Evolutionary conservation across 768 basidiomycete genomes (phyloP), one percentile per base, ranked within the genome.

Genomic region (Guyanaporus albipodus): DNA sequence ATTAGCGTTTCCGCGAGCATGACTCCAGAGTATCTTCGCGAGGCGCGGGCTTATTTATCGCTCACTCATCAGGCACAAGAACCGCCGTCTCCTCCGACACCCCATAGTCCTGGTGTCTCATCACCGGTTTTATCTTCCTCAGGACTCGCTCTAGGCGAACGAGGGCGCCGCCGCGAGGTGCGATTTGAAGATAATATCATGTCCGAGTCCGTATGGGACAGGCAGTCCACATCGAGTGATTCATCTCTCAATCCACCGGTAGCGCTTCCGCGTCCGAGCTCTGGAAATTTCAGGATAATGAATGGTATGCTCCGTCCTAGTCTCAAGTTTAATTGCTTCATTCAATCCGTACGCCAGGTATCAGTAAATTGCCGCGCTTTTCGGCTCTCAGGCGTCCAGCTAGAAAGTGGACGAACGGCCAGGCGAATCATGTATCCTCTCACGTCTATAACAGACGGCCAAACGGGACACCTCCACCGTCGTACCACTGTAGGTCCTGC

Each of bases 401-500:
- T 10, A 44, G 60, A 42, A 62, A 39, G 45, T 44, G 55, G 49
- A 4, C 40, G 6, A 50, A 42, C 12, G 44, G 51, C 12, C 60
- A 52, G 15, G 33, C 48, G 40, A 57, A 45, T 23, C 46, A 45
- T 24, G 31, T 9, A 7, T 18, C 49, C 11, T 8, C 21, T 18
- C 45, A 42, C 11, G 24, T 23, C 10, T 31, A 48, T 14, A 54
- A 43, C 22, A 53, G 50, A 41, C 54, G 54, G 17, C 0, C 51
- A 17, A 50, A 44, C 17, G 52, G 41, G 29, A 15, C 35, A 15
- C 37, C 50, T 4, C 15, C 48, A 21, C 45, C 53, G 7, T 63
- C 60, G 9, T 66, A 66, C 33, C 75, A 80, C 47, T 82, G 78
- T 47, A 71, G 82, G 41, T 62, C 69, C 1, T 83, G 80, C 54